Evolutionary conservation across 2,329 filamentous ascomycete genomes (phyloP).

Genomic region (Davidsoniella eucalypti): DNA sequence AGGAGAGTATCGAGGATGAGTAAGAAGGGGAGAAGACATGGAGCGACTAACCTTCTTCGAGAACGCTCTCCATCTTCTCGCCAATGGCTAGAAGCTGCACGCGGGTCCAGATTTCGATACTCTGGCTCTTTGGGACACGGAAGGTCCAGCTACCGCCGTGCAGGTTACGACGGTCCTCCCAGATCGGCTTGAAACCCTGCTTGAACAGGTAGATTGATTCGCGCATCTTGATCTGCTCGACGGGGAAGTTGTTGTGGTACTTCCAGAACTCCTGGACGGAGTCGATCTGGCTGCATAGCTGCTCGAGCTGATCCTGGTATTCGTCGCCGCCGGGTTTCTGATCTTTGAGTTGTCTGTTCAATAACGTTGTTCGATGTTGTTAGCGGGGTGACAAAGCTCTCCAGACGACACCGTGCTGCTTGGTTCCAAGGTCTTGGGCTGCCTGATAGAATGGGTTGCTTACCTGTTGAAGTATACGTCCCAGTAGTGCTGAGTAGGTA

Average conservation of each 20-base stretch:
- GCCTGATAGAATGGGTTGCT: constrained; percentile 14
- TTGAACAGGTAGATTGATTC: constrained; percentile 71
- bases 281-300: constrained; percentile 51
- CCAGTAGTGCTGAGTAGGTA: constrained; percentile 70
- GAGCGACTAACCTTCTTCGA: constrained; percentile 45
- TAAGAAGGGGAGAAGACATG: neutral
- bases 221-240: constrained; percentile 58
- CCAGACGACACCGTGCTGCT: too few relatives aligned
- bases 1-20: neutral
- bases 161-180: constrained; percentile 76
- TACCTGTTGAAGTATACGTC: constrained; percentile 52
- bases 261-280: constrained; percentile 75
- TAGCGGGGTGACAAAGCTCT: neutral
- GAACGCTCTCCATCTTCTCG: constrained; percentile 57
- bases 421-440: neutral
- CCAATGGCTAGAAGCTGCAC: constrained; percentile 71
- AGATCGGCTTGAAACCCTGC: constrained; percentile 57
- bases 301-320: constrained; percentile 41
- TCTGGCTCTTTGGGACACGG: constrained; percentile 60
- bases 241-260: constrained; percentile 66
- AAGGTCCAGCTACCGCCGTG: constrained; percentile 86
- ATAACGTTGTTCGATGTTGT: neutral
- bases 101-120: constrained; percentile 63
- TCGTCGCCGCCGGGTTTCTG: constrained; percentile 25
- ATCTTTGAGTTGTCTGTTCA: constrained; percentile 27